Base-by-base conservation (phyloP, 148 eudicot genomes). In the Diospyros lotus region DNA sequence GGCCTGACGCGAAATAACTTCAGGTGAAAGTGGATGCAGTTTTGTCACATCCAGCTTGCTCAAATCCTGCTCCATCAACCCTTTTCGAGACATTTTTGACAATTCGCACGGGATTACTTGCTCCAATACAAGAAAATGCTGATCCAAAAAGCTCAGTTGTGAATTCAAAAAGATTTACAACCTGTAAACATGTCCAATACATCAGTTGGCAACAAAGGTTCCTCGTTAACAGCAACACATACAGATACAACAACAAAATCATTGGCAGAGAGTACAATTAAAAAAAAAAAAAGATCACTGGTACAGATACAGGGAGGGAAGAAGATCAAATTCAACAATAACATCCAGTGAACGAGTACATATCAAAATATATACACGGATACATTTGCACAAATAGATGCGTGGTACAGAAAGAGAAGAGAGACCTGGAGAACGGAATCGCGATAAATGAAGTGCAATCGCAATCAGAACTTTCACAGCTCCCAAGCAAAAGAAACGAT, bases 1-100 rank as follows among this genome's bases (percentile, higher is more conserved):
- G 1, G 98, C 98, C 78, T 94, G 98, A 28, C 98, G 91, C 76
- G 98, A 92, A 74, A 94, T 94, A 75, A 94, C 98, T 82, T 94
- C 97, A 46, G 97, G 97, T 1, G 98, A 89, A 44, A 94, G 91
- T 14, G 98, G 98, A 88, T 92, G 89, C 17, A 92, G 78, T 58
- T 84, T 69, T 41, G 93, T 55, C 71, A 94, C 98, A 86, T 94
- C 97, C 93, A 94, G 82, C 86, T 90, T 90, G 80, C 89, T 93
- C 77, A 94, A 82, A 78, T 94, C 98, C 78, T 94, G 98, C 85
- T 94, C 96, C 97, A 90, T 94, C 83, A 94, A 78, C 62, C 97
- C 97, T 86, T 89, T 94, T 7, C 86, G 84, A 70, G 97, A 81
- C 98, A 94, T 92, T 42, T 78, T 90, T 64, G 45, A 28, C 78